These are phyloP conservation scores for Barnettozyma hawaiiensis DNA, from an alignment of 1,139 yeast species.

Conservation along the genomic window DNA sequence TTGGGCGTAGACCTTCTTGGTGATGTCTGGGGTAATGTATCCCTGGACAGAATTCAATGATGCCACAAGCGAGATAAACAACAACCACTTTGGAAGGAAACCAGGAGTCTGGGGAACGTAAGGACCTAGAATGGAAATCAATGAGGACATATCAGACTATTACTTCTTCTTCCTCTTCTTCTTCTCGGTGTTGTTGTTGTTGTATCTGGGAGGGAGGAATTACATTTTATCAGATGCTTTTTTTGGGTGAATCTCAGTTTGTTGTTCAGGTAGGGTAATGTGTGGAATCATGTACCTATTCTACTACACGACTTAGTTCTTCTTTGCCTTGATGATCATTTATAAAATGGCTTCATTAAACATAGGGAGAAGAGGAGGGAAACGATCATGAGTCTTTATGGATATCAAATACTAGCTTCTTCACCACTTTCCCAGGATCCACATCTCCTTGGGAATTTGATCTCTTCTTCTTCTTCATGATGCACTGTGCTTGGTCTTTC, in stretches of 20 bases:
- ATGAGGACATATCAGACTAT: conserved; percentile 9
- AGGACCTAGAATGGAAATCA: conserved; percentile 20
- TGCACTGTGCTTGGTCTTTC: conserved; percentile 11
- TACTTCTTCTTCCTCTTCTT: no score
- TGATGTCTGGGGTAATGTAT: conserved; percentile 67
- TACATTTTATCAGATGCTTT: no score
- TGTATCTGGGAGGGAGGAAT: no score
- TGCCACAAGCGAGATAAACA: conserved; percentile 80
- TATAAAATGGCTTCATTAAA: not conserved
- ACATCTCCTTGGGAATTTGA: conserved; percentile 14
- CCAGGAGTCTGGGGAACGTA: conserved; percentile 42
- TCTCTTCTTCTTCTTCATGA: conserved; percentile 13
- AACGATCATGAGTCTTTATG: conserved; percentile 15
- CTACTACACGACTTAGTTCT: no score
- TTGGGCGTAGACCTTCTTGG: conserved; percentile 72
- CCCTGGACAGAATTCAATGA: conserved; percentile 87
- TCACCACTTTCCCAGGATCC: conserved; percentile 17
- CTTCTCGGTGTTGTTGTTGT: no score
- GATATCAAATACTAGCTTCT: conserved; percentile 22
- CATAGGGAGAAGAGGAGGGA: no score
- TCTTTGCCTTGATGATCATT: no score
- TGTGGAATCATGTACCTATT: no score
- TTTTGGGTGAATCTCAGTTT: no score
- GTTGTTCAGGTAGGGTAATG: no score
- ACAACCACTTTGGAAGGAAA: conserved; percentile 61